Evolutionary conservation across 495 filamentous ascomycete species (phyloP), one percentile per base, ranked within the genome.

Genomic region (Penicillium robsamsonii): DNA sequence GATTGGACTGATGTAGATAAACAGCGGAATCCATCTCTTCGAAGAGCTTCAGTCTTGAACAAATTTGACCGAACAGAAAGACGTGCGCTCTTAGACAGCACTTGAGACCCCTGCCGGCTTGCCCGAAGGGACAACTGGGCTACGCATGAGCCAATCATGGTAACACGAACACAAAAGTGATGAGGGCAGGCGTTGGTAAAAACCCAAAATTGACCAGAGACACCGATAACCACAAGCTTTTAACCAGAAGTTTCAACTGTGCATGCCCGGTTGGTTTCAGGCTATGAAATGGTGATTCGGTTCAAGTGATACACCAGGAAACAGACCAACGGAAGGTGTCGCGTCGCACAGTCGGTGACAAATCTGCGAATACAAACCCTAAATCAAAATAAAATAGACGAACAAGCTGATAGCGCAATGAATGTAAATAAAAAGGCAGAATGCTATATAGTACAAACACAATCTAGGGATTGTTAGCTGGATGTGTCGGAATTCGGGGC

Each of bases 131-230:
- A 17, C 53, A 49, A 35, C 30, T 58, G 56, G 15, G 17, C 48
- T 35, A 50, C 59, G 15, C 51, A 44, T 27, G 38, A 20, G 42
- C 52, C 45, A 27, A 66, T 46, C 65, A 68, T 68, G 49, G 50
- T 60, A 50, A 35, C 46, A 59, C 50, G 44, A 20, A 46, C 49
- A 11, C 40, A 46, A 30, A 52, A 49, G 37, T 37, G 30, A 55
- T n/a, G 52, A 40, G 3, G 27, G 30, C 43, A 52, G 7, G 22
- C 7, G 52, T 50, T 40, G 12, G 13, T n/a, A 37, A 29, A 13
- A 53, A 42, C 53, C 0, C 31, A 12, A 42, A 46, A 18, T 53
- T 24, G 7, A 35, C 9, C 13, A 22, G 42, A 13, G 13, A 15
- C 12, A 27, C 31, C 6, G 6, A 33, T 24, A 46, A 17, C 38